Evolutionary conservation across 805 yeast genomes (phyloP).

Genomic region (Candida stauntonica): DNA sequence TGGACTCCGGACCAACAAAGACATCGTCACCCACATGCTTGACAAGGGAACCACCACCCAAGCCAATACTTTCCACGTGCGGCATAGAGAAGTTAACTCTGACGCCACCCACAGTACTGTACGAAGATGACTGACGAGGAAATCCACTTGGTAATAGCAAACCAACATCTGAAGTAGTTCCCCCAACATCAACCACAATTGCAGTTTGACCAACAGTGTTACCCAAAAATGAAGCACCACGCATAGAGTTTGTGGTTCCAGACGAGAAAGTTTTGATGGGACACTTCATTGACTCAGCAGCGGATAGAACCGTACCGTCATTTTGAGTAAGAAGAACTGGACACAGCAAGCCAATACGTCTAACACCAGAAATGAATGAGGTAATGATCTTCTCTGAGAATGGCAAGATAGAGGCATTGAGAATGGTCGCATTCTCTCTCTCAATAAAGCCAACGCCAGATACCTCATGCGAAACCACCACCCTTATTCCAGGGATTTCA

Average conservation of each 20-base stretch:
- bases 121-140: constrained; percentile 43
- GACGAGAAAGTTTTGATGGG: constrained; percentile 45
- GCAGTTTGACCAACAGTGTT: constrained; percentile 24
- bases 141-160: constrained; percentile 31
- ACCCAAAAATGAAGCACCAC: constrained; percentile 41
- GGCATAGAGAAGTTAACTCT: constrained; percentile 49
- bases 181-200: constrained; percentile 43
- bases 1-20: constrained; percentile 45
- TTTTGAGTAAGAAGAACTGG: constrained; percentile 41
- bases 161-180: constrained; percentile 46
- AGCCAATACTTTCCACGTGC: constrained; percentile 44
- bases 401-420: constrained; percentile 38
- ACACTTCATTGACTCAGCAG: constrained; percentile 32
- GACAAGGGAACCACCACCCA: constrained; percentile 48
- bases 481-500: constrained; percentile 32
- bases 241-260: constrained; percentile 44
- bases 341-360: constrained; percentile 31
- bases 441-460: constrained; percentile 41
- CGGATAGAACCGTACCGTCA: constrained; percentile 42
- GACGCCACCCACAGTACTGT: constrained; percentile 43
- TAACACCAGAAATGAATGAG: constrained; percentile 35
- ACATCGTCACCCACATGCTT: constrained; percentile 26
- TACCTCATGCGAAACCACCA: constrained; percentile 37
- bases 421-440: constrained; percentile 42
- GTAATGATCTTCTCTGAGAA: constrained; percentile 38